phyloP scores from a whole-genome alignment of 2,329 filamentous ascomycete species.

The Xylariaceae sp. region DNA sequence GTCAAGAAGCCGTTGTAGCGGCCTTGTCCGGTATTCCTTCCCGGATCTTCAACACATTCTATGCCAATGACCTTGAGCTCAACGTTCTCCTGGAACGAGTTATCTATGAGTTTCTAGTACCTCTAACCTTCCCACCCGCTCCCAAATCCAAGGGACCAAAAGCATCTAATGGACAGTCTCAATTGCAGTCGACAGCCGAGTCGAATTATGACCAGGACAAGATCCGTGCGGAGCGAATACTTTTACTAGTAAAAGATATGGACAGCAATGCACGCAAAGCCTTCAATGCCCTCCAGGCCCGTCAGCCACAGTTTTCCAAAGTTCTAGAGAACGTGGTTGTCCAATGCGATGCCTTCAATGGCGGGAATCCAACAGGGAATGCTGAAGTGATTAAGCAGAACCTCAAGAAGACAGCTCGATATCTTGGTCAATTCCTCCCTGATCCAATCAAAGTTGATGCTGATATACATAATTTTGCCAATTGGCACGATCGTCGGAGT shows the following conservation, averaged over 20 bases:
- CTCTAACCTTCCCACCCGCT: constrained; percentile 75
- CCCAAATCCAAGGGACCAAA: constrained; percentile 58
- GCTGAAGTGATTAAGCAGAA: constrained; percentile 63
- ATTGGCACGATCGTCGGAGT: constrained; percentile 79
- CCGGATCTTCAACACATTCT: constrained; percentile 79
- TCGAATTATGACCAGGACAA: constrained; percentile 60
- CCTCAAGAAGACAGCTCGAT: constrained; percentile 67
- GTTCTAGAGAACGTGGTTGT: constrained; percentile 72
- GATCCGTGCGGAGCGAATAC: constrained; percentile 75
- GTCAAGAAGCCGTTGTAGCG: constrained; percentile 67
- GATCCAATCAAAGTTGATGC: constrained; percentile 65
- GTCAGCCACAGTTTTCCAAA: constrained; percentile 68
- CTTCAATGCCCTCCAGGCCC: constrained; percentile 78
- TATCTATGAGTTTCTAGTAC: constrained; percentile 82
- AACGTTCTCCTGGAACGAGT: constrained; percentile 80
- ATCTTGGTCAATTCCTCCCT: constrained; percentile 68
- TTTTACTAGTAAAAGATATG: constrained; percentile 73
- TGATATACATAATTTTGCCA: constrained; percentile 86
- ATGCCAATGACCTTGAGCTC: constrained; percentile 82
- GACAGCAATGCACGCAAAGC: constrained; percentile 75
- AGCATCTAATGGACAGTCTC: constrained; percentile 51
- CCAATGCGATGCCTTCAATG: constrained; percentile 85
- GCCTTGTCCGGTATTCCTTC: constrained; percentile 79
- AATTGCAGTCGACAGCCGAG: constrained; percentile 43
- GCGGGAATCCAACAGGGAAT: constrained; percentile 71